These are phyloP conservation scores for Avena atlantica DNA, from an alignment of 176 grass and related monocot species.

Conservation along the genomic window DNA sequence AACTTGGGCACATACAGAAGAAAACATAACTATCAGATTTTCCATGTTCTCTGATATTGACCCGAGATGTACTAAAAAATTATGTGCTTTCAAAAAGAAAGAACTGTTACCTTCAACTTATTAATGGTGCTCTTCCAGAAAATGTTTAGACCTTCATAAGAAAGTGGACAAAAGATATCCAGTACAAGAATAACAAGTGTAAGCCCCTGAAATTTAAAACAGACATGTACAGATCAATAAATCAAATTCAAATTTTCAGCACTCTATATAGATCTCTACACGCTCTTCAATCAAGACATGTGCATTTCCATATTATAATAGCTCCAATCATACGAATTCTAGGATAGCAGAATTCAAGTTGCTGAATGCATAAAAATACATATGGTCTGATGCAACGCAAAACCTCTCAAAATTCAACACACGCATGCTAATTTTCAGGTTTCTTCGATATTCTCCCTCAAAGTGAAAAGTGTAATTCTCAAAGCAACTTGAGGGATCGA, in stretches of 20 bases:
- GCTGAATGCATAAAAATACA: constrained; percentile 4
- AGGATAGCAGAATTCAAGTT: constrained; percentile 26
- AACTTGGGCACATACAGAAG: constrained; percentile 22
- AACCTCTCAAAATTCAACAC: not conserved
- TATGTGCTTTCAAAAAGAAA: not conserved
- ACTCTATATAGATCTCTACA: constrained; percentile 3
- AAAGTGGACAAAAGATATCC: constrained; percentile 78
- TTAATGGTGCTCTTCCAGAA: constrained; percentile 76
- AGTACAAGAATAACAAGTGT: constrained; percentile 75
- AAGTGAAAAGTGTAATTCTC: constrained; percentile 8
- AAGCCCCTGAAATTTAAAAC: constrained; percentile 67
- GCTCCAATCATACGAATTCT: constrained; percentile 22
- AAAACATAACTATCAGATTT: constrained; percentile 13
- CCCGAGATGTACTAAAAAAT: not conserved
- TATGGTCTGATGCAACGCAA: constrained; percentile 16
- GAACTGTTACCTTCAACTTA: constrained; percentile 77
- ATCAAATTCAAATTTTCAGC: constrained; percentile 23
- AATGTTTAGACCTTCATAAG: constrained; percentile 81
- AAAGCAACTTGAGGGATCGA: constrained; percentile 7
- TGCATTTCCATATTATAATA: constrained; percentile 22
- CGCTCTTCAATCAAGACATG: constrained; percentile 11
- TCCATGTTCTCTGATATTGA: not conserved
- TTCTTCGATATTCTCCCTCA: not conserved
- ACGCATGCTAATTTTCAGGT: constrained; percentile 12
- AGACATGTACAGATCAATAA: constrained; percentile 33